Evolutionary conservation across 148 eudicot species (phyloP), one percentile per base, ranked within the genome.

Genomic region (Fagopyrum homotropicum): DNA sequence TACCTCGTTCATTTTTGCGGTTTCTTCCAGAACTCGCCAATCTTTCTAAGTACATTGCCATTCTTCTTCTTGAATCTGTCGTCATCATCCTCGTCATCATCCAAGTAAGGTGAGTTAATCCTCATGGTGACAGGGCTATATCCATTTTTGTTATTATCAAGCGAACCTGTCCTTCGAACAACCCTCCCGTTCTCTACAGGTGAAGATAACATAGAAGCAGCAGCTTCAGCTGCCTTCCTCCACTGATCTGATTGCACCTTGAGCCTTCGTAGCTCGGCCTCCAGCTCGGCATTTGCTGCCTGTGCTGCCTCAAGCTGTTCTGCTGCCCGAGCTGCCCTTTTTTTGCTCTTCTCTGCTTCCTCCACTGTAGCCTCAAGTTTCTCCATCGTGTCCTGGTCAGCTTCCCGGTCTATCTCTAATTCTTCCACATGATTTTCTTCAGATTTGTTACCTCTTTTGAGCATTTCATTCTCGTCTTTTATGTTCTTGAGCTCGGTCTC

Each of bases 171-270:
- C 57, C 90, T 81, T 72, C 89, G 96, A 47, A 89, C 80, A 11
- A 84, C 72, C 61, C 84, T 84, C 47, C 91, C 93, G 6, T 90
- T 84, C 40, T 80, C 82, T 12, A 86, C 90, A 0, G 85, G 77
- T 3, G 93, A 87, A 11, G 71, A 66, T 19, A 94, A 85, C 85
- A 94, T 91, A 5, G 97, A 75, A 17, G 97, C 92, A 75, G 98
- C 98, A 43, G 91, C 97, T 77, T 94, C 98, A 19, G 98, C 98
- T 16, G 98, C 98, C 74, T 94, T 94, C 74, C 98, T 84, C 97
- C 97, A 94, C 73, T 94, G 98, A 69, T 88, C 90, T 8, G 93
- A 83, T 81, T 92, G 97, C 73, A 94, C 92, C 77, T 85, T 94
- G 6, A 92, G 80, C 87, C 82, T 85, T 71, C 92, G 87, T n/a